A percentile compares a stretch with the other conserved stretches of the same genome.
Conservation (phyloP, 2,329 filamentous ascomycete genomes). For the Chaetomium strumarium region DNA sequence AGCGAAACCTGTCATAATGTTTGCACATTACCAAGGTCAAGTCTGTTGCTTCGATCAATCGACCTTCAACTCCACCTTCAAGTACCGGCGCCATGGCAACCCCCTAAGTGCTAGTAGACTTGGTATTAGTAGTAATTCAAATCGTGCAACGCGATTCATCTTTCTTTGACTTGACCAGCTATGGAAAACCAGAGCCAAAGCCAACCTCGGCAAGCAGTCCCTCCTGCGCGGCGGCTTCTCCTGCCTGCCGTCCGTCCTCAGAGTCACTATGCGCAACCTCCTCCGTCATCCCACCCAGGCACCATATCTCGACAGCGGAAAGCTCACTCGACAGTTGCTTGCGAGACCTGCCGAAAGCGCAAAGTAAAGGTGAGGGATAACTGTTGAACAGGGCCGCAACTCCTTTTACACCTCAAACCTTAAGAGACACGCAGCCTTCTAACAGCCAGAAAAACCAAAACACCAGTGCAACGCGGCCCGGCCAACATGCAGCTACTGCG, state of each 20-base stretch:
- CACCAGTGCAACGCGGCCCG: conserved; percentile 24
- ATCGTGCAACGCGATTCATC: background rate
- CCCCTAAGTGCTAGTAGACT: no score
- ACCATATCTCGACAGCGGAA: background rate
- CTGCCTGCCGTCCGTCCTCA: background rate
- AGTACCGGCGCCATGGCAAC: no score
- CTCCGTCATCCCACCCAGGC: background rate
- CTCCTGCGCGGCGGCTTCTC: background rate
- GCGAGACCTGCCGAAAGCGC: conserved; percentile 3
- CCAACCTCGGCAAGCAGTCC: background rate
- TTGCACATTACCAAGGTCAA: background rate
- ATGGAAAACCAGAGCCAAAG: background rate
- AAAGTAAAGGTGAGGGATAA: background rate
- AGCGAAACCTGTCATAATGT: background rate
- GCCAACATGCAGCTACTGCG: conserved; percentile 23
- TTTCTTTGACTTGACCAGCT: background rate
- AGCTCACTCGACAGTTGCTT: background rate
- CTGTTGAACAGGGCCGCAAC: background rate
- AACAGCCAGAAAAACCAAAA: background rate
- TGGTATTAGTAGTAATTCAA: no score
- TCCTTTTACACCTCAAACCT: background rate
- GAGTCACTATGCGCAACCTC: no score
- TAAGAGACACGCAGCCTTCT: background rate
- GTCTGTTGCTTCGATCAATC: no score
- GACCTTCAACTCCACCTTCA: background rate